A percentile compares a stretch with the other conserved stretches of the same genome.
phyloP scores from a whole-genome alignment of 208 protist genomes.

The Tritrichomonas musculus region DNA sequence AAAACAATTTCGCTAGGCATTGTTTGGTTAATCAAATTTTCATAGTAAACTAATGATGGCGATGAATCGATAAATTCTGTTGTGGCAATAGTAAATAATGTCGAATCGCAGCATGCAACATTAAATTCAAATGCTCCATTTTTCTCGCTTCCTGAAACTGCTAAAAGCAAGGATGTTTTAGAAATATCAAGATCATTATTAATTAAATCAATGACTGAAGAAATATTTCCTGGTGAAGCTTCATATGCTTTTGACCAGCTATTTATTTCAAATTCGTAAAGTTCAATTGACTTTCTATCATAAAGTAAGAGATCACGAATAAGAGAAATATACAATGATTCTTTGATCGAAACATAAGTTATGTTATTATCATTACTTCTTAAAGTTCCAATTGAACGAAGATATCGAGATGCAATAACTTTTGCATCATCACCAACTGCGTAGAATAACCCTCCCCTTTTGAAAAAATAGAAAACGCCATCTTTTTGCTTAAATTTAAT shows the following conservation, averaged over 20 bases:
- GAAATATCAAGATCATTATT: slow-evolving; percentile 5
- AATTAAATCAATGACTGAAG: not conserved
- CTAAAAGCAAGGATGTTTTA: not conserved
- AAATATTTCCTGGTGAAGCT: slow-evolving; percentile 6
- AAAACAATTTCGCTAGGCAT: slow-evolving; percentile 24
- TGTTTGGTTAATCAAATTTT: slow-evolving; percentile 25
- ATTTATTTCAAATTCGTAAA: not conserved
- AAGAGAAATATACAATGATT: not conserved
- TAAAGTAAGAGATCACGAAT: not conserved
- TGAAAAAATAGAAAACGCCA: not conserved
- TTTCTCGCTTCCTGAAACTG: not conserved
- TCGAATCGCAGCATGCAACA: not conserved
- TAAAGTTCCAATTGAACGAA: not conserved
- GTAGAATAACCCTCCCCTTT: not conserved
- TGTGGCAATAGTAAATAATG: slow-evolving; percentile 8
- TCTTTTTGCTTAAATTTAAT: not conserved
- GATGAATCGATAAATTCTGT: slow-evolving; percentile 17
- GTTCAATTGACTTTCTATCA: not conserved
- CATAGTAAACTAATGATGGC: not conserved
- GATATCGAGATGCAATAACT: not conserved
- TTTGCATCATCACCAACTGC: not conserved
- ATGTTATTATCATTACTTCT: not conserved
- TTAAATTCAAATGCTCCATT: not conserved
- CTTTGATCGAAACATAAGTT: not conserved
- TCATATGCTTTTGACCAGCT: not conserved